Percentiles rank a stretch among this genome's conserved stretches.
Conservation (phyloP, 2,329 filamentous ascomycete species). For the Fusarium sulawesiense region DNA sequence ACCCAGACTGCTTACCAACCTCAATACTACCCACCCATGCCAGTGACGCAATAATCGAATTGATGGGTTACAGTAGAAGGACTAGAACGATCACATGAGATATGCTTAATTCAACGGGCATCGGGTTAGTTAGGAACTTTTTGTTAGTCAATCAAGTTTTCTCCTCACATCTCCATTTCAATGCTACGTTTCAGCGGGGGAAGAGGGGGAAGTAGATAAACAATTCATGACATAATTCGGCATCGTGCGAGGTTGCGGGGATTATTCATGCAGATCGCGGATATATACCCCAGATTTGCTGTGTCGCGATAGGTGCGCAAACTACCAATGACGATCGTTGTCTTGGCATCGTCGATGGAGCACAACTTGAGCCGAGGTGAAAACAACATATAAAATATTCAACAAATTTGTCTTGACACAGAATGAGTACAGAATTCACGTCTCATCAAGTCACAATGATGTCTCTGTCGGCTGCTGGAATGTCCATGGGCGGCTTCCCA, state of each 20-base stretch:
- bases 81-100: not conserved
- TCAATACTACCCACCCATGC: not conserved
- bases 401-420: no score
- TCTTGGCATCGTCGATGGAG: slow-evolving; percentile 9
- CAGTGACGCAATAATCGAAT: slow-evolving; percentile 1
- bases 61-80: not conserved
- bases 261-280: slow-evolving; percentile 12
- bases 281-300: not conserved
- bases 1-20: not conserved
- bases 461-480: slow-evolving; percentile 2
- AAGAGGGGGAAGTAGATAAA: not conserved
- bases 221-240: not conserved
- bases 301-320: slow-evolving; percentile 27
- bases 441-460: slow-evolving; percentile 4
- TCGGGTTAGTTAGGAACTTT: not conserved
- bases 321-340: not conserved
- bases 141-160: not conserved
- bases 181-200: slow-evolving; percentile 8
- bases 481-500: slow-evolving; percentile 6
- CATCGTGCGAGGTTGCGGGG: slow-evolving; percentile 1
- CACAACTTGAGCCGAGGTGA: not conserved
- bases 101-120: not conserved
- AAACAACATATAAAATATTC: not conserved
- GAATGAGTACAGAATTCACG: not conserved
- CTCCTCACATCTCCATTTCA: not conserved